Evolutionary conservation across 768 basidiomycete species (phyloP), one percentile per base, ranked within the genome.

Genomic region (Crassisporium funariophilum): DNA sequence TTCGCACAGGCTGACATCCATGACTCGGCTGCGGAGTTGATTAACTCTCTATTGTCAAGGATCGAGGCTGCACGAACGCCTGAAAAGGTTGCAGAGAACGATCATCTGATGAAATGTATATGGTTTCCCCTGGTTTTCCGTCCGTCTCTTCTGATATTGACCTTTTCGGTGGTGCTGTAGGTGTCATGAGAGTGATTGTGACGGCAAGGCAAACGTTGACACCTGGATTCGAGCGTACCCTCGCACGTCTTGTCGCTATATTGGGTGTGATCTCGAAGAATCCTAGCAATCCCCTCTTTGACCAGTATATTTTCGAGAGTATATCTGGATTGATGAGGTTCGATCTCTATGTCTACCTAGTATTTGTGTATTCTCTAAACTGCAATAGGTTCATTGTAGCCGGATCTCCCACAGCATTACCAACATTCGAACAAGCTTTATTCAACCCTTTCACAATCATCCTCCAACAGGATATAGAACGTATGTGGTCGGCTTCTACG

Each of bases 251-350:
- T 6, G 90, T 97, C 45, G 67, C 70, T 20, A 95, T 98, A 58
- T 76, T 98, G 22, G 86, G 88, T 10, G 78, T 86, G 44, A 93
- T 95, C 57, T 91, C 88, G 50, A 91, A 88, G 71, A 99, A 99
- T 63, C 95, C 97, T 12, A 93, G 90, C 64, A 99, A 99, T 67
- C 97, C 97, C 2, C 85, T 87, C 55, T 98, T 99, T 67, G 95
- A 97, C 65, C 97, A 98, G 65, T 97, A 91, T 62, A 88, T 93
- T 53, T 98, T 99, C 60, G 95, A 99, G 71, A 89, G 88, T 61
- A 83, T 99, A 33, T 88, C 95, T n/a, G 95, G 87, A 2, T 70
- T 99, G 56, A 87, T 97, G 74, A 81, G 91, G 90, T 90, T 46
- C 21, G 67, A 50, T n/a, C 17, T 35, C 34, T 1, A 20, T 15